A percentile compares a stretch with the other conserved stretches of the same genome.
phyloP scores from a whole-genome alignment of 1,139 yeast species.

The Scheffersomyces parashehatae region DNA sequence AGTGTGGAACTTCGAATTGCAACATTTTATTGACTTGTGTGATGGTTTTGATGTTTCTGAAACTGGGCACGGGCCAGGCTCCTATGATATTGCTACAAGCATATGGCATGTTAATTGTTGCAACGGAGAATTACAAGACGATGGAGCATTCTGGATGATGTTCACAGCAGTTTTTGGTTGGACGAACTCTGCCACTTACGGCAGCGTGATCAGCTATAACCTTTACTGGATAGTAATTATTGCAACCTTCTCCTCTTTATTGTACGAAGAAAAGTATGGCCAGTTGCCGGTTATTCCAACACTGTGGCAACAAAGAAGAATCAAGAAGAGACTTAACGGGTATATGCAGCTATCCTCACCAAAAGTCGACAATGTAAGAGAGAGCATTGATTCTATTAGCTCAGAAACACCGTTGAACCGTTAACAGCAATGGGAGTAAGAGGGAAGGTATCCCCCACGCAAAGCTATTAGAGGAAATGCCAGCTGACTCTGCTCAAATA shows the following conservation, averaged over 20 bases:
- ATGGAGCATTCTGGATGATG: constrained; percentile 46
- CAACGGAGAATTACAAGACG: constrained; percentile 41
- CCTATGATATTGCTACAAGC: constrained; percentile 40
- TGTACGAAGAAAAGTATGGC: constrained; percentile 65
- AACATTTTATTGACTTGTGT: constrained; percentile 39
- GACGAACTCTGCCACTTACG: constrained; percentile 94
- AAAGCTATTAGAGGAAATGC: background rate
- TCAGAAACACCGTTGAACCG: constrained; percentile 27
- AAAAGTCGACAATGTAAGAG: constrained; percentile 12
- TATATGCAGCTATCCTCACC: constrained; percentile 11
- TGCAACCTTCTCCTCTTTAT: constrained; percentile 13
- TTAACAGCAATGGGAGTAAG: background rate
- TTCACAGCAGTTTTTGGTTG: constrained; percentile 74
- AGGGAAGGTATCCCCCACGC: background rate
- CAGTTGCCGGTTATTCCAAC: constrained; percentile 60
- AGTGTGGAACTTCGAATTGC: constrained; percentile 47
- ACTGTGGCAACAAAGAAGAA: constrained; percentile 57
- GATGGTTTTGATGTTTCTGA: constrained; percentile 49
- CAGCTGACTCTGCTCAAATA: background rate
- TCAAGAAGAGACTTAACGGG: constrained; percentile 42
- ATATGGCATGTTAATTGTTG: constrained; percentile 53
- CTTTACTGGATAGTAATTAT: constrained; percentile 74
- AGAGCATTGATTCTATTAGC: constrained; percentile 26
- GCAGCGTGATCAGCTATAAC: constrained; percentile 79
- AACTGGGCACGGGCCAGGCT: constrained; percentile 51